Conservation (phyloP, 1,139 yeast species). For the Hyphopichia wangnamkhiaoensis region DNA sequence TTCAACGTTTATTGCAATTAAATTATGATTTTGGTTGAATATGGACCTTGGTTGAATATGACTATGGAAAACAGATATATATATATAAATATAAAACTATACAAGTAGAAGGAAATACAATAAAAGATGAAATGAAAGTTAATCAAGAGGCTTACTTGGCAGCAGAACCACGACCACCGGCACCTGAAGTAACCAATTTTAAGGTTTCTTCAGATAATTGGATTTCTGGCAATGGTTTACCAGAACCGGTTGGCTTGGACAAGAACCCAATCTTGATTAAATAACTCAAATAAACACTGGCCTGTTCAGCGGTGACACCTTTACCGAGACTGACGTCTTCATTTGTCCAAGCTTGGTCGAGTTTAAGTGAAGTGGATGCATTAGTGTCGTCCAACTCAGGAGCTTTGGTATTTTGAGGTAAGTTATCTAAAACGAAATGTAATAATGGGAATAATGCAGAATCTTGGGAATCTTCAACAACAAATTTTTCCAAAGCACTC, state of each 20-base stretch:
- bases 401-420: constrained; percentile 89
- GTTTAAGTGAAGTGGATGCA: constrained; percentile 62
- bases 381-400: constrained; percentile 91
- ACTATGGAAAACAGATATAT: too few species aligned
- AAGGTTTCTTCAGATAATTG: constrained; percentile 59
- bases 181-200: constrained; percentile 69
- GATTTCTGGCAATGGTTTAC: constrained; percentile 58
- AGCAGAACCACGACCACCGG: constrained; percentile 82
- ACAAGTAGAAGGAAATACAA: too few species aligned
- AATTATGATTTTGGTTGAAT: too few species aligned
- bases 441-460: constrained; percentile 89
- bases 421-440: constrained; percentile 89
- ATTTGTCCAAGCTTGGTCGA: constrained; percentile 65
- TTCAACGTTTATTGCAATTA: too few species aligned
- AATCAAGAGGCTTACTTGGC: constrained; percentile 40
- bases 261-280: constrained; percentile 78
- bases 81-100: too few species aligned
- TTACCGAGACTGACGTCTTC: constrained; percentile 65
- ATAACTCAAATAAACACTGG: constrained; percentile 80
- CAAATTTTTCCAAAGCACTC: constrained; percentile 69
- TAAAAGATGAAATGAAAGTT: too few species aligned
- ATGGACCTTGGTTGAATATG: too few species aligned
- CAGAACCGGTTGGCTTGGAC: constrained; percentile 53
- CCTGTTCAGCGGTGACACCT: constrained; percentile 66
- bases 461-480: constrained; percentile 68